A percentile compares a stretch with the other conserved stretches of the same genome.
These are phyloP conservation scores for Morella rubra DNA, from an alignment of 306 rosid genomes.

Conservation along the genomic window DNA sequence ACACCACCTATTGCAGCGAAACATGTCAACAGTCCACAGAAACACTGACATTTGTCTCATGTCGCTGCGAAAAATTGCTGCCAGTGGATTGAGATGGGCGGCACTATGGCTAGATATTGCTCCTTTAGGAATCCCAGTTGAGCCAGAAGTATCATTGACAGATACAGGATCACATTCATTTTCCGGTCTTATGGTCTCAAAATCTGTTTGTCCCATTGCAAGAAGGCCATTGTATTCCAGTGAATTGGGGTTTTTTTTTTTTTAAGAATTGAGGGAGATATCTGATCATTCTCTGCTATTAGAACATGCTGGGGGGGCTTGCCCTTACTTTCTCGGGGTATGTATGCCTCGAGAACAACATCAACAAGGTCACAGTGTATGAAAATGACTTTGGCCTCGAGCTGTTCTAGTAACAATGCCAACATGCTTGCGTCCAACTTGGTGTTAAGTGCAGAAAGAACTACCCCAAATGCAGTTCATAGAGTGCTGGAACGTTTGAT, in stretches of 20 bases:
- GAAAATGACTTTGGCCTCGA: conserved; percentile 58
- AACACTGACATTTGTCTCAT: conserved; percentile 53
- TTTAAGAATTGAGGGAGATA: conserved; percentile 4
- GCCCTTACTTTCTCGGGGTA: conserved; percentile 29
- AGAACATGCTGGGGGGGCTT: conserved; percentile 58
- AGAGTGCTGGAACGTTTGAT: conserved; percentile 73
- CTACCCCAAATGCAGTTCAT: conserved; percentile 86
- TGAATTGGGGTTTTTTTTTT: conserved; percentile 39
- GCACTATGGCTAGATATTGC: conserved; percentile 76
- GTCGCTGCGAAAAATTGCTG: conserved; percentile 40
- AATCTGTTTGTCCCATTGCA: conserved; percentile 28
- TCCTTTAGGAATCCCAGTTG: conserved; percentile 81
- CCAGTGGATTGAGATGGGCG: conserved; percentile 64
- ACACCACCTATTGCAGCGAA: conserved; percentile 93
- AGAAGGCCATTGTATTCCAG: conserved; percentile 43
- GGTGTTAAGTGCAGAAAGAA: conserved; percentile 65
- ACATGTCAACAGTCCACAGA: conserved; percentile 96
- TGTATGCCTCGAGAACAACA: conserved; percentile 41
- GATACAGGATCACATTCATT: conserved; percentile 67
- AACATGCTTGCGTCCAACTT: conserved; percentile 52
- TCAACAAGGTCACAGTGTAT: conserved; percentile 53
- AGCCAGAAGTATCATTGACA: conserved; percentile 79
- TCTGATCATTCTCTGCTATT: conserved; percentile 37
- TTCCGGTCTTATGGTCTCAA: conserved; percentile 36
- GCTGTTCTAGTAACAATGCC: conserved; percentile 49